Evolutionary conservation across 2,329 filamentous ascomycete genomes (phyloP), one percentile per base, ranked within the genome.

Genomic region (Akanthomyces dipterigenus): DNA sequence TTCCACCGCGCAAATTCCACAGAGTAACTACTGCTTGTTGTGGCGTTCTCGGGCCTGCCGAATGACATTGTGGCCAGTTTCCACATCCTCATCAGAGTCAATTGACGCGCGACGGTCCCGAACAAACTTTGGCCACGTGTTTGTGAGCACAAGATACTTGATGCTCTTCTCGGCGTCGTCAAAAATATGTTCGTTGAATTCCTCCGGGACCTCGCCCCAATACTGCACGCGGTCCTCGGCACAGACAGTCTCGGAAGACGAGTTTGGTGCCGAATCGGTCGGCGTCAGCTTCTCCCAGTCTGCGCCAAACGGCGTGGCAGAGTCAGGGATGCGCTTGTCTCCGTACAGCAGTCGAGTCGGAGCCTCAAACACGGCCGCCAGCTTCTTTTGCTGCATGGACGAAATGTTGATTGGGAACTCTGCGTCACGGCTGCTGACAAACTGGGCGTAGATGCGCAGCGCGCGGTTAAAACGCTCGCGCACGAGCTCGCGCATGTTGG

Each of bases 381-480:
- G 78, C 14, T 73, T 72, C 59, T 76, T 77, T 45, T 82, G 77
- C 36, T 84, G 78, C 8, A 73, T 67, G 1, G 79, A 82, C 0
- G 85, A 82, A 50, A 89, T 78, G 69, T 89, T 89, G 69, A 89
- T 78, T 11, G 83, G 85, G 62, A 88, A 88, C 46, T 84, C 80
- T 49, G 87, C 85, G 48, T 86, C 82, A 6, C 76, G 75, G 1
- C 80, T 73, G 65, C 82, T 82, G 69, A 89, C 78, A 67, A 86
- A 86, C 42, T 81, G 78, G 54, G 77, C 77, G 69, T 87, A 89
- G 67, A 89, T 87, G 58, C 78, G 75, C 1, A 88, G 73, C 0
- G 85, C 87, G 14, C 77, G 73, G 64, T 82, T 82, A 72, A 84
- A 89, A 16, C 78, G 74, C 55, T 81, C 75, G 18, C 76, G 78